A percentile compares a stretch with the other conserved stretches of the same genome.
Conservation (phyloP, 2,329 filamentous ascomycete species). For the Aspergillus luchuensis region DNA sequence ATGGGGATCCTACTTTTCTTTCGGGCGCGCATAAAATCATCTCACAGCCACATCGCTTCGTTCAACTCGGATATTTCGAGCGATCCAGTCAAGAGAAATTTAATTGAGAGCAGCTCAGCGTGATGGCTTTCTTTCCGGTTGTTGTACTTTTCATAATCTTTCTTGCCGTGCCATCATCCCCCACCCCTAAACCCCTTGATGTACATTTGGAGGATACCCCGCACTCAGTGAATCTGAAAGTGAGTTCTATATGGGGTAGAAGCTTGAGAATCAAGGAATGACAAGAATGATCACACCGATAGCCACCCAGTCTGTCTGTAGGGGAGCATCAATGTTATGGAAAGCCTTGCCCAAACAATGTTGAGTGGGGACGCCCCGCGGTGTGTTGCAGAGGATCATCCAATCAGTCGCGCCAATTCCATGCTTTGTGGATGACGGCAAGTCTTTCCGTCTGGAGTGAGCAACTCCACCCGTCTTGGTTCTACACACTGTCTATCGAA, state of each 20-base stretch:
- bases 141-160: not conserved
- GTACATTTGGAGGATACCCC: not conserved
- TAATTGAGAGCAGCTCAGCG: not conserved
- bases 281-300: not conserved
- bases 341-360: not conserved
- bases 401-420: not conserved
- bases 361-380: not conserved
- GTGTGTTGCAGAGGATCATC: not conserved
- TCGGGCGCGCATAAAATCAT: constrained; percentile 11
- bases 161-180: not conserved
- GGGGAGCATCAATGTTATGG: not conserved
- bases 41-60: not conserved
- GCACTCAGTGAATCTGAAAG: not conserved
- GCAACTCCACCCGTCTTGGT: not conserved
- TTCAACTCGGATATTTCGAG: not conserved
- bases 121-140: not conserved
- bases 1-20: constrained; percentile 20
- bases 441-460: not conserved
- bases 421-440: not conserved
- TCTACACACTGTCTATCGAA: not conserved
- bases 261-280: not conserved
- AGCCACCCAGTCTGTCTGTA: not conserved
- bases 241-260: not conserved
- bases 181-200: not conserved
- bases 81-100: not conserved